A percentile compares a stretch with the other conserved stretches of the same genome.
Evolutionary conservation across 371 early-diverging fungal species (phyloP).

Genomic region (Lichtheimia ramosa): DNA sequence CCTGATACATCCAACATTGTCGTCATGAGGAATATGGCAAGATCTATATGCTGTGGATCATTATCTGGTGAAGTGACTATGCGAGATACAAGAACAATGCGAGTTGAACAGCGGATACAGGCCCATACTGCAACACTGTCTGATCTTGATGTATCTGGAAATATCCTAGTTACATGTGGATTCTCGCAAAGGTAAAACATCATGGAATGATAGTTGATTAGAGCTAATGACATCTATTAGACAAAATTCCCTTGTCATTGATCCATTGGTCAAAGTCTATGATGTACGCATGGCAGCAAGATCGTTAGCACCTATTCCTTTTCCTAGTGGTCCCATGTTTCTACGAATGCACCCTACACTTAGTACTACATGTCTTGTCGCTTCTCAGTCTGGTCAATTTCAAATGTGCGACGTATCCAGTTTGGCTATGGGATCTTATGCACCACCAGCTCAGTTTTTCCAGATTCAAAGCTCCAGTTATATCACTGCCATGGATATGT

Average conservation of each 20-base stretch:
- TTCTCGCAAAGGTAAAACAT: slow-evolving; percentile 59
- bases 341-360: slow-evolving; percentile 76
- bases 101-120: slow-evolving; percentile 68
- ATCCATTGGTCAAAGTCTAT: slow-evolving; percentile 81
- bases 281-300: slow-evolving; percentile 76
- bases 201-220: not conserved
- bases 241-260: slow-evolving; percentile 65
- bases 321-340: slow-evolving; percentile 69
- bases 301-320: slow-evolving; percentile 73
- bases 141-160: slow-evolving; percentile 76
- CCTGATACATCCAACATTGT: slow-evolving; percentile 60
- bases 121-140: slow-evolving; percentile 79
- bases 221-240: slow-evolving; percentile 17
- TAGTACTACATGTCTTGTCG: slow-evolving; percentile 65
- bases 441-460: slow-evolving; percentile 64
- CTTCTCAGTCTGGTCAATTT: slow-evolving; percentile 70
- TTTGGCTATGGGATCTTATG: slow-evolving; percentile 45
- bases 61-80: slow-evolving; percentile 66
- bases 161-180: slow-evolving; percentile 77
- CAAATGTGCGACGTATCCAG: slow-evolving; percentile 76
- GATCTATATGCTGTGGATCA: slow-evolving; percentile 71
- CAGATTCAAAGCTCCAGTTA: slow-evolving; percentile 68
- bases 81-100: slow-evolving; percentile 69
- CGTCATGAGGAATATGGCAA: slow-evolving; percentile 64
- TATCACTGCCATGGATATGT: slow-evolving; percentile 70